These are phyloP conservation scores for Wilcoxina mikolae DNA, from an alignment of 495 filamentous ascomycete genomes.

Conservation along the genomic window DNA sequence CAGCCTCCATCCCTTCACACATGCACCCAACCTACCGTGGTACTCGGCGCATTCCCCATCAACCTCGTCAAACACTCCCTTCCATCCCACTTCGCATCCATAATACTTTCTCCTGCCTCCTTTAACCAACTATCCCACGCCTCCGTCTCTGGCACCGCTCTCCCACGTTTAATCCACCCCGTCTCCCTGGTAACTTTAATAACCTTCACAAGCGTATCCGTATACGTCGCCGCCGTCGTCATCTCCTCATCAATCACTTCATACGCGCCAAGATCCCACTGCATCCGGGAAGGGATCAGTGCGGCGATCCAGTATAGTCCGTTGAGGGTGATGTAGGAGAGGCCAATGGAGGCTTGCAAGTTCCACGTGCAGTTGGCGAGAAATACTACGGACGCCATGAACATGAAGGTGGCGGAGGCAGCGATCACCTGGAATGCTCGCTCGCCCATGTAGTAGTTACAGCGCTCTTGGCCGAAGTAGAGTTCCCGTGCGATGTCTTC, in stretches of 20 bases:
- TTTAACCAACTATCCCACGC: conserved; percentile 1
- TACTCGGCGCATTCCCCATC: no score
- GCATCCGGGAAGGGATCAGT: conserved; percentile 28
- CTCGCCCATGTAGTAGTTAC: conserved; percentile 36
- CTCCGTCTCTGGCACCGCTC: conserved; percentile 2
- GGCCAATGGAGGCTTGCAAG: conserved; percentile 44
- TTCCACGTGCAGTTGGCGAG: conserved; percentile 47
- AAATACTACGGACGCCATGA: conserved; percentile 48
- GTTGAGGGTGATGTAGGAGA: conserved; percentile 44
- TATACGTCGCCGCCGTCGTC: background rate
- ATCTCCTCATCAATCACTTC: background rate
- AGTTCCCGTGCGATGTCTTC: conserved; percentile 52
- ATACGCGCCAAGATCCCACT: conserved; percentile 7
- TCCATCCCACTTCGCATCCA: no score
- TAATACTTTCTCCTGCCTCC: no score
- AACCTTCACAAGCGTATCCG: background rate
- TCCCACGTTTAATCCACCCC: background rate
- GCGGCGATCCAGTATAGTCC: conserved; percentile 44
- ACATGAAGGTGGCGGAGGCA: conserved; percentile 42
- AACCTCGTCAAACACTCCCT: no score
- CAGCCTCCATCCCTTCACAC: no score
- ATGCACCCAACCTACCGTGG: no score
- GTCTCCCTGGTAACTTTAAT: background rate
- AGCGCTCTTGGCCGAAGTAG: conserved; percentile 45
- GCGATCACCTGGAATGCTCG: conserved; percentile 38